Evolutionary conservation across 164 flowering plant genomes (phyloP), one percentile per base, ranked within the genome.

Genomic region (Umbellularia californica): DNA sequence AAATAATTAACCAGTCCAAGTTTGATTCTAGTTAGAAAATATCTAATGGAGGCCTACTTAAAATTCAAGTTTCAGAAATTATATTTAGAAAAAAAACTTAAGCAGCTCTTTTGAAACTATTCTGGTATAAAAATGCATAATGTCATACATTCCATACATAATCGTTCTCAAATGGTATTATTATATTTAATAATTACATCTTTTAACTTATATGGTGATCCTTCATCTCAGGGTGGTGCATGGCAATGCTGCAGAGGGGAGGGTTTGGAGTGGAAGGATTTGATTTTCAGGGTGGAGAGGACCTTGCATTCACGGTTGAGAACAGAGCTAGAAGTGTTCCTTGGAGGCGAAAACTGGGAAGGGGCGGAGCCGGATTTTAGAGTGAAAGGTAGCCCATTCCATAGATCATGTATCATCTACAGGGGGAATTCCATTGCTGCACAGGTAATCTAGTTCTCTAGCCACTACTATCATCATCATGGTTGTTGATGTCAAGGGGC

Each of bases 381-480:
- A 77, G 69, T 88, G 65, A 89, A 70, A 83, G 98, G 97, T 41
- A 82, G 74, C 69, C 85, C 85, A 12, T 91, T 85, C 73, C 83
- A 83, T 58, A 85, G 88, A 83, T 84, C 96, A 7, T 93, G 98
- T 76, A 87, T 93, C 65, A 82, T 93, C 60, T 91, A 86, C 71
- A 79, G 66, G 76, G 89, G 82, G 69, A 71, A 85, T 65, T 82
- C 87, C 70, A 85, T 93, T 17, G 74, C 89, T 0, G 98, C 96
- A 22, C 90, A 93, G 96, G 98, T 93, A 85, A 60, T 41, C 69
- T 25, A 50, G 1, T 55, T 3, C 6, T 55, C n/a, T 55, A 27
- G 17, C 13, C 65, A 58, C 10, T n/a, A 47, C 25, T 13, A 30
- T 30, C 58, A 62, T 65, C 62, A 47, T 73, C 52, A 7, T 47